phyloP scores from a whole-genome alignment of 139 green algal species.

The Picochlorum sp. region DNA sequence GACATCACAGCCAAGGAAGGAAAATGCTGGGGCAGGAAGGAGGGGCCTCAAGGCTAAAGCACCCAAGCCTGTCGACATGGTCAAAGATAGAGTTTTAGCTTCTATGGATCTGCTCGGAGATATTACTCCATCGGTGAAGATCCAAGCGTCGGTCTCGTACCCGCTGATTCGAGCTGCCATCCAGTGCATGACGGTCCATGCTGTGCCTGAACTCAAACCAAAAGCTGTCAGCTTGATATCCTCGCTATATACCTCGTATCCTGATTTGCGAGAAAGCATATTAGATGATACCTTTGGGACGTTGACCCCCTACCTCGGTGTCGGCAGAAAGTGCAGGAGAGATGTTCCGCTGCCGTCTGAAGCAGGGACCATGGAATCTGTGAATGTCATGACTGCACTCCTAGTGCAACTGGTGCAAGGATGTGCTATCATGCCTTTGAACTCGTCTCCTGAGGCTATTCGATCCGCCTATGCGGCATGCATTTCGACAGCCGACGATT shows the following conservation, averaged over 20 bases:
- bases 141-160: constrained; percentile 35
- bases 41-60: constrained; percentile 1
- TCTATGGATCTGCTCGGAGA: constrained; percentile 24
- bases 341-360: neutral
- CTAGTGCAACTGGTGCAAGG: neutral
- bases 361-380: neutral
- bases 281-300: constrained; percentile 46
- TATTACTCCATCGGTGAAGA: constrained; percentile 21
- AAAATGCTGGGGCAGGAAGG: neutral
- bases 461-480: neutral
- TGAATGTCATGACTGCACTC: neutral
- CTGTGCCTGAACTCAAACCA: constrained; percentile 44
- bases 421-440: neutral
- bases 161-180: constrained; percentile 46
- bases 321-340: neutral
- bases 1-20: neutral
- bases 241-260: constrained; percentile 32
- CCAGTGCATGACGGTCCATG: constrained; percentile 41
- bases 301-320: constrained; percentile 9
- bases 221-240: constrained; percentile 39
- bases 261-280: constrained; percentile 24
- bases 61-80: constrained; percentile 1
- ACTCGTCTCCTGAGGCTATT: neutral
- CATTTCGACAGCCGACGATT: neutral
- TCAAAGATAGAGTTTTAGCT: constrained; percentile 23